Conservation (phyloP, 306 rosid genomes). For the Pueraria montana region DNA sequence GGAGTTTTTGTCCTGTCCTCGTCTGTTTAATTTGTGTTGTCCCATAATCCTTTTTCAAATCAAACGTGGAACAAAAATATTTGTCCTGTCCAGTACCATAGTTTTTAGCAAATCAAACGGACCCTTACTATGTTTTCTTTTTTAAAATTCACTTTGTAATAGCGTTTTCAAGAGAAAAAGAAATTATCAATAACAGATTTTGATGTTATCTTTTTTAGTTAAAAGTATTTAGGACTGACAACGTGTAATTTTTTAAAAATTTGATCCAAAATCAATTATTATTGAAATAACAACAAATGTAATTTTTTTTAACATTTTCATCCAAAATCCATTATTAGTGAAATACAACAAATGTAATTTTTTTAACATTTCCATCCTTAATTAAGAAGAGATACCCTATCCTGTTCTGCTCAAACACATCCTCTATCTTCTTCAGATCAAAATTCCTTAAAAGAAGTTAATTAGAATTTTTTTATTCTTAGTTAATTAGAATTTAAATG, state of each 20-base stretch:
- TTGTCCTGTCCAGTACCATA: too few relatives aligned
- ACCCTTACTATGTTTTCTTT: too few relatives aligned
- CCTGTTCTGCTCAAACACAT: background rate
- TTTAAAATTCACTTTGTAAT: too few relatives aligned
- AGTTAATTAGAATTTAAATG: background rate
- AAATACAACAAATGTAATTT: background rate
- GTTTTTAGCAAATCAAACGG: too few relatives aligned
- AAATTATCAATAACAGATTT: background rate
- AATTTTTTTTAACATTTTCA: background rate
- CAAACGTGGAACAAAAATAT: too few relatives aligned
- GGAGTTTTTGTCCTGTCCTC: too few relatives aligned
- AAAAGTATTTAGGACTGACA: too few relatives aligned
- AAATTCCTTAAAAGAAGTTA: slow-evolving; percentile 22
- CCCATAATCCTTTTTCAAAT: too few relatives aligned
- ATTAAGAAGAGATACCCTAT: slow-evolving; percentile 31
- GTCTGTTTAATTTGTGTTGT: too few relatives aligned
- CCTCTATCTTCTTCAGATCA: background rate
- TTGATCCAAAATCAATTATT: too few relatives aligned
- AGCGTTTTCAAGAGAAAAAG: too few relatives aligned
- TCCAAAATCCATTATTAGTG: background rate
- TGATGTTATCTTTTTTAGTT: background rate
- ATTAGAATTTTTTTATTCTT: background rate
- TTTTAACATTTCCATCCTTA: background rate
- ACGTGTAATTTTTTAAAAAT: background rate
- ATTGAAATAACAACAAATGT: too few relatives aligned